phyloP scores from a whole-genome alignment of 768 basidiomycete species.

The Asterophora lycoperdoides region DNA sequence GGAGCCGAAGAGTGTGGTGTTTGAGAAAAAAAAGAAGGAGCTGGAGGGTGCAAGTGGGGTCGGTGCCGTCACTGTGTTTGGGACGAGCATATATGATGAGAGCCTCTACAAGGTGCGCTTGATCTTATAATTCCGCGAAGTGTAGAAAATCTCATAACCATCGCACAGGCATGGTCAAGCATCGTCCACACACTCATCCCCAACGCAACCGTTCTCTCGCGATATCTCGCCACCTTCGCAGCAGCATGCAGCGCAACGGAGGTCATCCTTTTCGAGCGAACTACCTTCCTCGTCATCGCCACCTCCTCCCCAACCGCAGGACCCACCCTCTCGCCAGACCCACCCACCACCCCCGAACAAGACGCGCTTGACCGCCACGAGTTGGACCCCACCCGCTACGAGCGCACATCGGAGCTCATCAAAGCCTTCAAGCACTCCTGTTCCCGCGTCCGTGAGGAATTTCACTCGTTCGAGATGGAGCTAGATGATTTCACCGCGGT shows the following conservation, averaged over 20 bases:
- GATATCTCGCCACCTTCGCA: constrained; percentile 83
- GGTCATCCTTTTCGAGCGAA: constrained; percentile 93
- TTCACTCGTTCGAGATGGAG: constrained; percentile 84
- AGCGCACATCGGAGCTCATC: constrained; percentile 88
- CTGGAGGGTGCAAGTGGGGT: constrained; percentile 65
- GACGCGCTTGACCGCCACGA: constrained; percentile 35
- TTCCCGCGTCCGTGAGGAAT: constrained; percentile 79
- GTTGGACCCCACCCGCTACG: constrained; percentile 70
- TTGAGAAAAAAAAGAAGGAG: constrained; percentile 72
- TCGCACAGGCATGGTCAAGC: constrained; percentile 87
- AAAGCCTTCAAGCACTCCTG: constrained; percentile 95
- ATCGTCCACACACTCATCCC: constrained; percentile 97
- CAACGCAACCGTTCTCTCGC: constrained; percentile 84
- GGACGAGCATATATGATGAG: constrained; percentile 97
- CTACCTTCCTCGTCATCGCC: constrained; percentile 97
- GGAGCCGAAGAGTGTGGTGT: constrained; percentile 51
- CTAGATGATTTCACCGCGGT: constrained; percentile 82
- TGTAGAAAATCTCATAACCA: neutral
- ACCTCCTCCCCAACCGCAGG: constrained; percentile 51
- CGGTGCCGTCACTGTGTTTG: constrained; percentile 67
- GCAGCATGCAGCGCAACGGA: constrained; percentile 87
- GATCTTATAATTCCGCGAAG: constrained; percentile 1
- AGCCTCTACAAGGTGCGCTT: constrained; percentile 81
- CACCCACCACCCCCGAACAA: constrained; percentile 13
- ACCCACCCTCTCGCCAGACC: constrained; percentile 22